Evolutionary conservation across 768 basidiomycete genomes (phyloP).

Genomic region (Pleurotus salmoneostramineus): DNA sequence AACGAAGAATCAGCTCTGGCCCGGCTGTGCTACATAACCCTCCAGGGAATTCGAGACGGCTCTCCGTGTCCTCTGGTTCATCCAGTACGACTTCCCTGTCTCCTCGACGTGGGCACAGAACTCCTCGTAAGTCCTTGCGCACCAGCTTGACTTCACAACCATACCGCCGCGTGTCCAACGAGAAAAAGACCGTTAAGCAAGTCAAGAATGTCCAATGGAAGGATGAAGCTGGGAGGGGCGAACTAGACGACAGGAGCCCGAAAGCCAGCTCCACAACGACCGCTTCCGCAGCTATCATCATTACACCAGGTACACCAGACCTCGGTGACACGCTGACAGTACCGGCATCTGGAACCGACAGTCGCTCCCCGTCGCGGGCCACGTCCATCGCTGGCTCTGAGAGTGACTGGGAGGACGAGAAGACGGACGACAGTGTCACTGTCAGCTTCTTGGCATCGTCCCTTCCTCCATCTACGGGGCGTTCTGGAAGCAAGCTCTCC

Average conservation of each 20-base stretch:
- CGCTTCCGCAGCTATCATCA: slow-evolving; percentile 18
- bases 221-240: slow-evolving; percentile 82
- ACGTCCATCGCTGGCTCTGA: slow-evolving; percentile 63
- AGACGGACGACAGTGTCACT: slow-evolving; percentile 73
- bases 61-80: slow-evolving; percentile 30
- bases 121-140: slow-evolving; percentile 74
- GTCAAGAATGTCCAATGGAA: slow-evolving; percentile 84
- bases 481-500: slow-evolving; percentile 36
- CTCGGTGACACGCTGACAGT: slow-evolving; percentile 16
- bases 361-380: slow-evolving; percentile 34
- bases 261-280: slow-evolving; percentile 17
- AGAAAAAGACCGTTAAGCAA: slow-evolving; percentile 49
- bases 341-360: slow-evolving; percentile 19
- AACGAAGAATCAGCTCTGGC: slow-evolving; percentile 46
- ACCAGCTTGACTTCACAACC: slow-evolving; percentile 56
- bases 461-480: slow-evolving; percentile 30
- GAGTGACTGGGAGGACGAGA: slow-evolving; percentile 90
- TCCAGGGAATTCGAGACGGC: slow-evolving; percentile 28
- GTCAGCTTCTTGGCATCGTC: slow-evolving; percentile 47
- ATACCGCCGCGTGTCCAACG: slow-evolving; percentile 62
- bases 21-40: slow-evolving; percentile 37
- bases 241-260: slow-evolving; percentile 61
- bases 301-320: slow-evolving; percentile 35
- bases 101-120: slow-evolving; percentile 49
- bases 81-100: slow-evolving; percentile 40